Evolutionary conservation across 257 asterid genomes (phyloP).

Genomic region (Scutellaria galericulata): DNA sequence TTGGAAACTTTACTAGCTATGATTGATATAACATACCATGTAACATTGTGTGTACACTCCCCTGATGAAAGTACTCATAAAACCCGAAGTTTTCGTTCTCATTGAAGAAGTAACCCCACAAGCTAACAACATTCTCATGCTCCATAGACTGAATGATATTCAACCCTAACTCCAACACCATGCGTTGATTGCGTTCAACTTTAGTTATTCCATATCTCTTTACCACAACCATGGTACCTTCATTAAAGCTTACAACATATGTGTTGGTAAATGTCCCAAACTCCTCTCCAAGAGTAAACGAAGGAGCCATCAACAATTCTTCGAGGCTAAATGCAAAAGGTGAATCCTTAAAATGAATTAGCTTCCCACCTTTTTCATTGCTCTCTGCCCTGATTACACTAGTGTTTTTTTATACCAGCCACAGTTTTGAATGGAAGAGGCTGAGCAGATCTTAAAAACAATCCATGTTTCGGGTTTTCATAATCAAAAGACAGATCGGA

Average conservation of each 20-base stretch:
- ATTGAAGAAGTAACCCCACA: conserved; percentile 1
- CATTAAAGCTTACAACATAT: neutral
- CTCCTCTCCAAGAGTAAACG: neutral
- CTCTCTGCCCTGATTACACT: too few species aligned
- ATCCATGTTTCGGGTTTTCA: neutral
- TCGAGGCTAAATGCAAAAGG: neutral
- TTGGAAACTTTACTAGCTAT: neutral
- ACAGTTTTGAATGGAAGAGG: conserved; percentile 7
- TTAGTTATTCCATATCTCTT: neutral
- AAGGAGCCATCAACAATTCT: conserved; percentile 4
- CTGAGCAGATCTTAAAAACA: neutral
- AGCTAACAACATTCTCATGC: conserved; percentile 17
- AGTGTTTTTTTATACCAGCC: neutral
- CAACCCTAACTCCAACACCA: neutral
- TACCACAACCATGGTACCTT: neutral
- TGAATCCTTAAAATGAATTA: neutral
- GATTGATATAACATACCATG: neutral
- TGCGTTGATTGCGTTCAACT: neutral
- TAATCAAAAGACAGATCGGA: neutral
- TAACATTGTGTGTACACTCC: conserved; percentile 16
- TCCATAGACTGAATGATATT: neutral
- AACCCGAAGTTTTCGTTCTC: neutral
- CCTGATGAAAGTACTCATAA: conserved; percentile 7
- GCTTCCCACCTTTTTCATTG: neutral
- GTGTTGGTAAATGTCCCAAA: neutral